A percentile compares a stretch with the other conserved stretches of the same genome.
These are phyloP conservation scores for Magnolia officinalis DNA, from an alignment of 164 flowering plant species.

Conservation along the genomic window DNA sequence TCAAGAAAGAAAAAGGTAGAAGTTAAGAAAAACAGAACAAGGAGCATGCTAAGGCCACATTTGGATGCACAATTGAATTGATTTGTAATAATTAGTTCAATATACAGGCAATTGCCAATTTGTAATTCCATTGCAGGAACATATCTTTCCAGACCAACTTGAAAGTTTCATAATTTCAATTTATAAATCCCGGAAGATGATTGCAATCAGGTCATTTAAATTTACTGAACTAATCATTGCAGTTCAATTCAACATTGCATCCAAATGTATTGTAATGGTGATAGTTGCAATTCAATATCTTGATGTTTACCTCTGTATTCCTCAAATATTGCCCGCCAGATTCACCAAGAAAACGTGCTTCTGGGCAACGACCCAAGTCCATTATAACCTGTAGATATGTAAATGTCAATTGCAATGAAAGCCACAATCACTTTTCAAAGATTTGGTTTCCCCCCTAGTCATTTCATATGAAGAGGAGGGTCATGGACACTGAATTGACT, in stretches of 20 bases:
- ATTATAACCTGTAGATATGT: constrained; percentile 42
- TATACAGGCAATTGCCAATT: too few species aligned
- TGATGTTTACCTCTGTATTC: constrained; percentile 41
- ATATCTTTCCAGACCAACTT: too few species aligned
- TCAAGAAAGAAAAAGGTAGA: too few species aligned
- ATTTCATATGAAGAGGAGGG: too few species aligned
- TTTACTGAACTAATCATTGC: background rate
- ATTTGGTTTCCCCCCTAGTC: background rate
- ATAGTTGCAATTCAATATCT: background rate
- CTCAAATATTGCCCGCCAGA: constrained; percentile 49
- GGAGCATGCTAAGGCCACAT: too few species aligned
- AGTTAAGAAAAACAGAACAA: too few species aligned
- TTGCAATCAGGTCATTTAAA: background rate
- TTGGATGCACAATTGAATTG: too few species aligned
- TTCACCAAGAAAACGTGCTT: constrained; percentile 62
- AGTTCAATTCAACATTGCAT: background rate
- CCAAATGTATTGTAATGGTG: background rate
- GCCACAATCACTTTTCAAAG: background rate
- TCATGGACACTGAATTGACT: background rate
- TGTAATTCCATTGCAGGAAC: too few species aligned
- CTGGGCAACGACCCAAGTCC: constrained; percentile 66
- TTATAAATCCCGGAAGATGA: background rate
- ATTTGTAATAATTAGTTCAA: too few species aligned
- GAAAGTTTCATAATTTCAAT: background rate
- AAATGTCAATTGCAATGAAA: background rate